These are phyloP conservation scores for Lactarius pseudohatsudake DNA, from an alignment of 768 basidiomycete species.

Conservation along the genomic window DNA sequence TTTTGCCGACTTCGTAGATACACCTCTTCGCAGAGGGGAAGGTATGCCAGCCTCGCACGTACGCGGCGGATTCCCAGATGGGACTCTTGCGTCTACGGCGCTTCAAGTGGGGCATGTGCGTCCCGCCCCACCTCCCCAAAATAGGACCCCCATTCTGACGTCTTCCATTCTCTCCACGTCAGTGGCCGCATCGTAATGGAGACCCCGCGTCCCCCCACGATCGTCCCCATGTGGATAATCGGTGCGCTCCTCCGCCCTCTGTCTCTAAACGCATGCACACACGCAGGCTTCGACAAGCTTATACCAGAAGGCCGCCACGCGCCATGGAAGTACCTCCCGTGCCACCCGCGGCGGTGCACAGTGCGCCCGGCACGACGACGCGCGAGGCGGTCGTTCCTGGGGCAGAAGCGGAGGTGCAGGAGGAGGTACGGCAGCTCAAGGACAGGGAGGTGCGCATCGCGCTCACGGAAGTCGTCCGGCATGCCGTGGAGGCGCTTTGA, in stretches of 20 bases:
- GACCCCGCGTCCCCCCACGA: no score
- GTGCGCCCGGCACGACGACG: slow-evolving; percentile 22
- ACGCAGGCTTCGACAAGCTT: slow-evolving; percentile 80
- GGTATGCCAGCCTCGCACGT: slow-evolving; percentile 71
- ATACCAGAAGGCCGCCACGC: slow-evolving; percentile 85
- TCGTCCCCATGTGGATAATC: slow-evolving; percentile 93
- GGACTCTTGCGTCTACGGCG: slow-evolving; percentile 57
- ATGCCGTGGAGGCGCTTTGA: slow-evolving; percentile 35
- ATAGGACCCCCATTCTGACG: neutral
- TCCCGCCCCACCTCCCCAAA: slow-evolving; percentile 29
- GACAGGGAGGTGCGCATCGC: slow-evolving; percentile 33
- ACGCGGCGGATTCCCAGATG: slow-evolving; percentile 38
- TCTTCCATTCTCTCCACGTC: no score
- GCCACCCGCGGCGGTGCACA: slow-evolving; percentile 40
- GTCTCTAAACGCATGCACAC: neutral
- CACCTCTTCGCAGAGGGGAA: slow-evolving; percentile 91
- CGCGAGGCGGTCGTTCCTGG: neutral
- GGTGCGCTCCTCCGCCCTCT: slow-evolving; percentile 40
- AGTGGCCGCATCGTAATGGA: no score
- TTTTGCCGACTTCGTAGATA: slow-evolving; percentile 49
- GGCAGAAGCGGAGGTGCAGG: slow-evolving; percentile 3
- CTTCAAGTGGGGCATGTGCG: slow-evolving; percentile 97
- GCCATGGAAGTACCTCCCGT: slow-evolving; percentile 77
- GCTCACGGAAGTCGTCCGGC: slow-evolving; percentile 36
- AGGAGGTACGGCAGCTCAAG: neutral